Percentiles rank a stretch among this genome's conserved stretches.
Conservation (phyloP, 2,329 filamentous ascomycete genomes). For the Cryoendolithus antarcticus region DNA sequence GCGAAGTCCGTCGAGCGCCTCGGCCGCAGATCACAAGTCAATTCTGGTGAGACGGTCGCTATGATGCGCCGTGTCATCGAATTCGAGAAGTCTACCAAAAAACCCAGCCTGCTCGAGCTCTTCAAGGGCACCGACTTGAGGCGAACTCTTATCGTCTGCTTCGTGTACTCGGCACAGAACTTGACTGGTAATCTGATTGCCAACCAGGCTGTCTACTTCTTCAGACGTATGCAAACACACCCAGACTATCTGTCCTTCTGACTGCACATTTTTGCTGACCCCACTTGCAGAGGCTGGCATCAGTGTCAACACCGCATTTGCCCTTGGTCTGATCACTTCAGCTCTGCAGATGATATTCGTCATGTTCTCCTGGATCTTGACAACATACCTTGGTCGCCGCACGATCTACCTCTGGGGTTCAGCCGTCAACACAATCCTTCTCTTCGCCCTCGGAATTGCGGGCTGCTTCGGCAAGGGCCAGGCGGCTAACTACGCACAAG, state of each 20-base stretch:
- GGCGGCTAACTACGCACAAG: slow-evolving; percentile 40
- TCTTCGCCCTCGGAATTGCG: slow-evolving; percentile 48
- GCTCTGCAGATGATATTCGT: slow-evolving; percentile 50
- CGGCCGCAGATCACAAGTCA: slow-evolving; percentile 30
- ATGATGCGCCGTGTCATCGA: slow-evolving; percentile 50
- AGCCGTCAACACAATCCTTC: slow-evolving; percentile 39
- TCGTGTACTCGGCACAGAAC: slow-evolving; percentile 48
- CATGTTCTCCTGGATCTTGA: slow-evolving; percentile 57
- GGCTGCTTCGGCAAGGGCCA: slow-evolving; percentile 35
- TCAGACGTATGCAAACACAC: slow-evolving; percentile 35
- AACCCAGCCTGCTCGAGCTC: slow-evolving; percentile 39
- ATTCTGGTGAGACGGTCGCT: slow-evolving; percentile 36
- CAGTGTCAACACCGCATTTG: slow-evolving; percentile 42
- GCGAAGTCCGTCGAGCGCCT: slow-evolving; percentile 38
- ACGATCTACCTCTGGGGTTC: slow-evolving; percentile 53
- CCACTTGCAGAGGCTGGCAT: slow-evolving; percentile 47
- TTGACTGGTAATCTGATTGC: slow-evolving; percentile 50
- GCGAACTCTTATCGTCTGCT: slow-evolving; percentile 44
- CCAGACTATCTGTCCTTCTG: not conserved
- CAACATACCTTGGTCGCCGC: slow-evolving; percentile 50
- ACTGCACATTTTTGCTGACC: slow-evolving; percentile 7
- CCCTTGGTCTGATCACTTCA: slow-evolving; percentile 52
- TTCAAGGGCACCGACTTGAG: slow-evolving; percentile 44
- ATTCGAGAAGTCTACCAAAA: slow-evolving; percentile 37
- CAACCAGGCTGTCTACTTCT: slow-evolving; percentile 53